Evolutionary conservation across 1,284 basidiomycete genomes (phyloP), one percentile per base, ranked within the genome.

Genomic region (Mycena sp.): DNA sequence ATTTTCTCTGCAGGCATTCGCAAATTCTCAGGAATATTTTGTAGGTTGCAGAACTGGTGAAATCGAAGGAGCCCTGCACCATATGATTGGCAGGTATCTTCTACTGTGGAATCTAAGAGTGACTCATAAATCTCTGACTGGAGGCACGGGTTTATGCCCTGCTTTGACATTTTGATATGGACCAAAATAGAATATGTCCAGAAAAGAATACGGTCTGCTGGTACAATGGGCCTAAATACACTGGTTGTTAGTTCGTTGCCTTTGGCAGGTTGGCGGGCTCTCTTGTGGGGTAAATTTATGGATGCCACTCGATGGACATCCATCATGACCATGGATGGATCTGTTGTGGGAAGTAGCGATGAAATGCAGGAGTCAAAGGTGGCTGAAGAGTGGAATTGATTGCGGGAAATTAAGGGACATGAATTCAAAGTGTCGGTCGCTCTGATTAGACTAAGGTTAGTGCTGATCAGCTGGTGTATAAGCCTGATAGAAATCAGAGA

Each of bases 1-100:
- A 46, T 0, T 70, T n/a, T 65, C 0, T 41, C 46, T 0, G 78
- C 78, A 0, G 78, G 80, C 76, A 80, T 78, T 2, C 76, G 69
- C 0, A 6, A 11, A 0, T 58, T 45, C 46, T 81, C 77, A 0
- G 1, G 50, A 26, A 60, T 60, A 2, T n/a, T 19, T 19, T 54
- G 37, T 17, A 6, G 3, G 14, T 61, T 73, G 54, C 78, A 80
- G 58, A 76, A 79, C 51, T 79, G 72, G 1, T 69, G 66, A 58
- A 78, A 81, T 0, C 72, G 69, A 0, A 77, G 70, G 0, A 78
- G 26, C 1, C 60, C 60, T 1, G 53, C 60, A 1, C 40, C 54
- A 11, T 57, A 62, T 0, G 45, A 35, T 10, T 53, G 44, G 1
- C 44, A 44, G 0, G 58, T 53, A 4, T 60, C 51, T 0, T 60